A percentile compares a stretch with the other conserved stretches of the same genome.
These are phyloP conservation scores for Skeletonema marinoi DNA, from an alignment of 108 stramenopile genomes.

Conservation along the genomic window DNA sequence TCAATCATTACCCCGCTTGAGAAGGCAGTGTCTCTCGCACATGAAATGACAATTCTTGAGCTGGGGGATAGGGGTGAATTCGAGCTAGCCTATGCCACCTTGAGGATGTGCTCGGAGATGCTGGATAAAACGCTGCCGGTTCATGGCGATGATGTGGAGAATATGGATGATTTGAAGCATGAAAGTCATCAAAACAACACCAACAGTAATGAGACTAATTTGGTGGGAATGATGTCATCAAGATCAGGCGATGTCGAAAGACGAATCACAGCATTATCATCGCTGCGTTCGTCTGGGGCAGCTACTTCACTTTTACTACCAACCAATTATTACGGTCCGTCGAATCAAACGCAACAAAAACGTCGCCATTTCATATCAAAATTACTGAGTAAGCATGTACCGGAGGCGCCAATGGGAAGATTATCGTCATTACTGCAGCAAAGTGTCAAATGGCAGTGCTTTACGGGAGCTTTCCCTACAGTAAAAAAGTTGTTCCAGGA, in stretches of 20 bases:
- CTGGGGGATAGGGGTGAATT: conserved; percentile 50
- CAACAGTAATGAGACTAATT: background rate
- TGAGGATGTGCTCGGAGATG: conserved; percentile 39
- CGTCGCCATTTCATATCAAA: conserved; percentile 75
- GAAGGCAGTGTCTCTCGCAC: conserved; percentile 44
- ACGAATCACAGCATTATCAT: conserved; percentile 62
- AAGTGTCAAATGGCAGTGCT: conserved; percentile 88
- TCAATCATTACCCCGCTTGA: conserved; percentile 17
- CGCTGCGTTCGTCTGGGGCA: conserved; percentile 23
- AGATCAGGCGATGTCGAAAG: conserved; percentile 62
- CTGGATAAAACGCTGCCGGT: conserved; percentile 22
- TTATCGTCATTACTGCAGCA: conserved; percentile 87
- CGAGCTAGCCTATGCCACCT: conserved; percentile 56
- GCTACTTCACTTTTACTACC: conserved; percentile 30
- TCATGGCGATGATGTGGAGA: conserved; percentile 19
- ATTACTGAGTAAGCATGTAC: conserved; percentile 51
- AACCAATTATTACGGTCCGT: conserved; percentile 52
- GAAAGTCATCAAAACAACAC: background rate
- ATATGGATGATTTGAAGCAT: background rate
- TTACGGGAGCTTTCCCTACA: conserved; percentile 69
- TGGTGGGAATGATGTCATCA: conserved; percentile 34
- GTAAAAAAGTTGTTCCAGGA: conserved; percentile 40
- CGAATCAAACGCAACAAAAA: conserved; percentile 43
- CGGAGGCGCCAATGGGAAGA: conserved; percentile 71
- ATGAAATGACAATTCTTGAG: conserved; percentile 69